Evolutionary conservation across 257 asterid genomes (phyloP).

Genomic region (Solanum infundibuliforme): DNA sequence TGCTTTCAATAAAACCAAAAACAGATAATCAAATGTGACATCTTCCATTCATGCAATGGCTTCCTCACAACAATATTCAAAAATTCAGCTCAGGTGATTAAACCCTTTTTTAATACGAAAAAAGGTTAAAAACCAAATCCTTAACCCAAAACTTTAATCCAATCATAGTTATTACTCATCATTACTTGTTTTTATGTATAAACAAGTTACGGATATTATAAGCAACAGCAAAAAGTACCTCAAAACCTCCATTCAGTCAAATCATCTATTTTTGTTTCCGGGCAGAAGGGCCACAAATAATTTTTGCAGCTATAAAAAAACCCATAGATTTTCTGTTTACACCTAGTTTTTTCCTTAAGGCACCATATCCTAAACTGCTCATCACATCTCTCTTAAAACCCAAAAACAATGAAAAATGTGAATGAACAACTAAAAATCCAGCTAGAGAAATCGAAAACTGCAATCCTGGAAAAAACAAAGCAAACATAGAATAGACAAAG

Average conservation of each 20-base stretch:
- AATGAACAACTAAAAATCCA: not conserved
- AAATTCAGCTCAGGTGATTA: not conserved
- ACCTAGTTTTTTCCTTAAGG: not conserved
- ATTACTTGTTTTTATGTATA: not conserved
- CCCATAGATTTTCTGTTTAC: not conserved
- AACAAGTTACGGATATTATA: not conserved
- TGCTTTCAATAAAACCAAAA: not conserved
- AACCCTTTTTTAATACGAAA: not conserved
- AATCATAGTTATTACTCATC: not conserved
- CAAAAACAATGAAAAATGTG: not conserved
- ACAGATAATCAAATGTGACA: not conserved
- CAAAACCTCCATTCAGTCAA: not conserved
- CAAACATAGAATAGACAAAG: not conserved
- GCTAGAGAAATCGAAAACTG: not conserved
- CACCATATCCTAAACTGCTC: not conserved
- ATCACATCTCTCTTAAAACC: not conserved
- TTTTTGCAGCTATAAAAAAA: not conserved
- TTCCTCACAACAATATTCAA: not conserved
- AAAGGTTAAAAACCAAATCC: not conserved
- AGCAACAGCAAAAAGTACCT: not conserved
- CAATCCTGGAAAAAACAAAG: not conserved
- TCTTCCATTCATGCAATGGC: not conserved
- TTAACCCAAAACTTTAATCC: not conserved
- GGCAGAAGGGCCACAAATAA: not conserved
- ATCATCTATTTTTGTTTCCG: not conserved